Conservation (phyloP, 2,329 filamentous ascomycete genomes). For the Fusarium coffeatum region DNA sequence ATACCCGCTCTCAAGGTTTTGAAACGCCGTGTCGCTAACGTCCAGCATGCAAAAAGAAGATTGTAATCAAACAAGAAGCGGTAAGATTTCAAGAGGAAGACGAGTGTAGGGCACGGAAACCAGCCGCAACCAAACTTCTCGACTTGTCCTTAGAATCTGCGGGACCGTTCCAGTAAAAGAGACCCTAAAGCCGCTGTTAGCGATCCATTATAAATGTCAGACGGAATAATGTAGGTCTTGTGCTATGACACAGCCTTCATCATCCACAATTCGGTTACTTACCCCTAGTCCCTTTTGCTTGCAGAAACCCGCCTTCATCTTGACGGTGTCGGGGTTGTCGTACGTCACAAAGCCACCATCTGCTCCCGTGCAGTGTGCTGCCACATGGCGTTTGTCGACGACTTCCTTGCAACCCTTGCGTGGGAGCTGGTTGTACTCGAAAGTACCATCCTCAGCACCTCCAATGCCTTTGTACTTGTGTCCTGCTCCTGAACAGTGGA, state of each 20-base stretch:
- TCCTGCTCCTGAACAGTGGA: constrained; percentile 72
- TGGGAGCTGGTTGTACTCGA: constrained; percentile 80
- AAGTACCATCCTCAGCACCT: constrained; percentile 73
- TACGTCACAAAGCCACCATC: constrained; percentile 85
- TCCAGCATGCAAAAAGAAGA: constrained; percentile 31
- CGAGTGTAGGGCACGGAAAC: constrained; percentile 67
- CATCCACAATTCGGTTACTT: constrained; percentile 47
- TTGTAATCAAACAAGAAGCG: constrained; percentile 20
- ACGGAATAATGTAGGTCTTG: constrained; percentile 15
- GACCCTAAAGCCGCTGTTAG: constrained; percentile 61
- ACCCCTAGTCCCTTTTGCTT: constrained; percentile 76
- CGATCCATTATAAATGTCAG: constrained; percentile 16
- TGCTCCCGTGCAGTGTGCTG: constrained; percentile 77
- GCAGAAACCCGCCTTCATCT: constrained; percentile 79
- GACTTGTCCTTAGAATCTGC: constrained; percentile 71
- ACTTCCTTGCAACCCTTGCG: constrained; percentile 70
- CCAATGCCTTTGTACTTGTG: constrained; percentile 67
- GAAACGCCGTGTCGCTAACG: constrained; percentile 37
- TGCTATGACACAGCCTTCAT: constrained; percentile 18
- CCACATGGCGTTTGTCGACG: constrained; percentile 74
- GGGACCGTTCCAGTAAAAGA: constrained; percentile 87
- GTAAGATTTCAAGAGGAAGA: constrained; percentile 45
- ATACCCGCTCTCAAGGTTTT: constrained; percentile 34
- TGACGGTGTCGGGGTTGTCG: constrained; percentile 81
- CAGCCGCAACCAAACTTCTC: constrained; percentile 68